Conservation (phyloP, 768 basidiomycete genomes). For the Tylopilus rubrobrunneus region DNA sequence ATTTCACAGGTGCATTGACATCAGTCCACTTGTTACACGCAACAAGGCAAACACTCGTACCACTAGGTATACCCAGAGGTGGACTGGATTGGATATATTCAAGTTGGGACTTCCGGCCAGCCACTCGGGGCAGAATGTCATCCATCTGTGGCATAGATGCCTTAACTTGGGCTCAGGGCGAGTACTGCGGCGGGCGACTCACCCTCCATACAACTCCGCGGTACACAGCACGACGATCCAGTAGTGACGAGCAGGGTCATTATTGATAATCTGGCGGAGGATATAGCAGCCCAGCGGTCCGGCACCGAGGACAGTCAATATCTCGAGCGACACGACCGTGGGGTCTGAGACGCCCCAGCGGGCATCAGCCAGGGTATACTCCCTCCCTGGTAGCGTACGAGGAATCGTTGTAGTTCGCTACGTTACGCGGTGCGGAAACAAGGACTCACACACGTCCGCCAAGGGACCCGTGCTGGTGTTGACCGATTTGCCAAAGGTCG, state of each 20-base stretch:
- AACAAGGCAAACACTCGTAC: constrained; percentile 40
- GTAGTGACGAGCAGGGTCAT: constrained; percentile 54
- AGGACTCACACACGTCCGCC: constrained; percentile 66
- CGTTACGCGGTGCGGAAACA: neutral
- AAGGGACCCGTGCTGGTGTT: constrained; percentile 65
- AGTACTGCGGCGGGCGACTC: constrained; percentile 12
- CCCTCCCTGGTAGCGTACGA: constrained; percentile 53
- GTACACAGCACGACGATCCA: constrained; percentile 80
- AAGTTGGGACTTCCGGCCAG: constrained; percentile 69
- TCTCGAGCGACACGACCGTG: constrained; percentile 76
- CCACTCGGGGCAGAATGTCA: constrained; percentile 91
- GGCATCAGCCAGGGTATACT: constrained; percentile 75
- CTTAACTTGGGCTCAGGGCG: neutral
- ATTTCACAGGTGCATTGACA: neutral
- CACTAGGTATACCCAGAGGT: constrained; percentile 78
- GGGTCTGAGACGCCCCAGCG: constrained; percentile 81
- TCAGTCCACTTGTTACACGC: neutral
- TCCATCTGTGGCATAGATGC: constrained; percentile 47
- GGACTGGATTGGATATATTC: constrained; percentile 63
- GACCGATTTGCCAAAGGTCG: constrained; percentile 69
- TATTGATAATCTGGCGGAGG: constrained; percentile 56
- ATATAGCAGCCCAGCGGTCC: constrained; percentile 75
- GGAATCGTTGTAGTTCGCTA: too few species aligned
- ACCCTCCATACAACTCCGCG: constrained; percentile 78
- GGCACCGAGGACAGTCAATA: constrained; percentile 73